Evolutionary conservation across 192 early-diverging fungal species (phyloP).

Genomic region (Linnemannia elongata): DNA sequence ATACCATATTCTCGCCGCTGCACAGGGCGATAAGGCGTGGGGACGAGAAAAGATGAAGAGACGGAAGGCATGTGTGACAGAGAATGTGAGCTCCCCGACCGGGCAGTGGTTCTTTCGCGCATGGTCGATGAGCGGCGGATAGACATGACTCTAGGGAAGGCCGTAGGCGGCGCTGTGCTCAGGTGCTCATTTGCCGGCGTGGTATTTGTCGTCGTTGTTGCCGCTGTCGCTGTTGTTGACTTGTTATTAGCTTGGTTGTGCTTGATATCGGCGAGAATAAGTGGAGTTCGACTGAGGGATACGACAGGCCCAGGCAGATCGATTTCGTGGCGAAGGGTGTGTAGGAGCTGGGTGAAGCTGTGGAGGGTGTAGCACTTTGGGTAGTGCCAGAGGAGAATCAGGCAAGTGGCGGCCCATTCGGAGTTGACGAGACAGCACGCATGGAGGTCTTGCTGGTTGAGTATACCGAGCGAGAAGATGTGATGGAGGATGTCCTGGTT

Average conservation of each 20-base stretch:
- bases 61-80: background rate
- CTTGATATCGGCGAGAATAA: conserved; percentile 1
- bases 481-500: conserved; percentile 50
- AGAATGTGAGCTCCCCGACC: background rate
- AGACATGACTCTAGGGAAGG: background rate
- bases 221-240: background rate
- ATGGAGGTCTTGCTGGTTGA: conserved; percentile 29
- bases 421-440: conserved; percentile 52
- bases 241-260: background rate
- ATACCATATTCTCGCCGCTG: conserved; percentile 44
- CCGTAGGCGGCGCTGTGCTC: background rate
- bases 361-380: conserved; percentile 30
- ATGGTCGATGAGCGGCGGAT: conserved; percentile 22
- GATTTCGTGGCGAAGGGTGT: conserved; percentile 45
- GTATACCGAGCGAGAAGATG: conserved; percentile 25
- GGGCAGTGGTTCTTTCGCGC: conserved; percentile 3
- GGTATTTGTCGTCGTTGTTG: background rate
- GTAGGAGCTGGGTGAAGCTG: conserved; percentile 36
- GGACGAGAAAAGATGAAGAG: conserved; percentile 20
- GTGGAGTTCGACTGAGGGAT: background rate
- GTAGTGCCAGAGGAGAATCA: conserved; percentile 39
- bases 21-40: conserved; percentile 27
- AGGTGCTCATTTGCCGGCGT: background rate
- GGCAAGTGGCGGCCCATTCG: conserved; percentile 46
- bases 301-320: conserved; percentile 23